These are phyloP conservation scores for Trifolium dubium DNA, from an alignment of 306 rosid genomes.

Conservation along the genomic window DNA sequence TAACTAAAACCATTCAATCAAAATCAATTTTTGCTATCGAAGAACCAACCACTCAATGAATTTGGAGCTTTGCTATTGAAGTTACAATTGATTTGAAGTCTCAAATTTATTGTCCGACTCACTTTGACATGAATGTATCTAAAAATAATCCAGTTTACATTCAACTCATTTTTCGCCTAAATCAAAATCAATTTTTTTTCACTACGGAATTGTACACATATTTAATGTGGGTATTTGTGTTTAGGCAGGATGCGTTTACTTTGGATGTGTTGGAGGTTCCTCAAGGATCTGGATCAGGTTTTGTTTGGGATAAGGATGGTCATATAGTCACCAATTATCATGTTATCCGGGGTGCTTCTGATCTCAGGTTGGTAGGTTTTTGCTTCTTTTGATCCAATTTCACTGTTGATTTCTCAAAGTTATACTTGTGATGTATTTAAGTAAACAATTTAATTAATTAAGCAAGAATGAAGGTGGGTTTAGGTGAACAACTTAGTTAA, in stretches of 20 bases:
- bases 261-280: slow-evolving; percentile 96
- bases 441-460: neutral
- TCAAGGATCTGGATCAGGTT: slow-evolving; percentile 97
- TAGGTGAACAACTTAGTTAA: neutral
- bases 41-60: neutral
- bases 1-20: neutral
- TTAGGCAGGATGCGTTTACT: slow-evolving; percentile 97
- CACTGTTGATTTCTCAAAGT: slow-evolving; percentile 20
- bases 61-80: neutral
- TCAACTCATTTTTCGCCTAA: neutral
- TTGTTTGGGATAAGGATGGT: slow-evolving; percentile 90
- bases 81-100: neutral
- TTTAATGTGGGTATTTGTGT: slow-evolving; percentile 37
- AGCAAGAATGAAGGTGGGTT: neutral
- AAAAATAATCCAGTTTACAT: neutral
- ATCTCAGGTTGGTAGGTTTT: slow-evolving; percentile 70
- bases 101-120: neutral
- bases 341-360: slow-evolving; percentile 98
- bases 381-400: slow-evolving; percentile 18
- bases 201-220: neutral
- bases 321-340: slow-evolving; percentile 94
- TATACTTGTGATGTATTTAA: neutral
- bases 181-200: neutral
- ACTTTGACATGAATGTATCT: neutral
- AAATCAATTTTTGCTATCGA: neutral